Evolutionary conservation across 2,329 filamentous ascomycete species (phyloP).

Genomic region (Blumeria graminis): DNA sequence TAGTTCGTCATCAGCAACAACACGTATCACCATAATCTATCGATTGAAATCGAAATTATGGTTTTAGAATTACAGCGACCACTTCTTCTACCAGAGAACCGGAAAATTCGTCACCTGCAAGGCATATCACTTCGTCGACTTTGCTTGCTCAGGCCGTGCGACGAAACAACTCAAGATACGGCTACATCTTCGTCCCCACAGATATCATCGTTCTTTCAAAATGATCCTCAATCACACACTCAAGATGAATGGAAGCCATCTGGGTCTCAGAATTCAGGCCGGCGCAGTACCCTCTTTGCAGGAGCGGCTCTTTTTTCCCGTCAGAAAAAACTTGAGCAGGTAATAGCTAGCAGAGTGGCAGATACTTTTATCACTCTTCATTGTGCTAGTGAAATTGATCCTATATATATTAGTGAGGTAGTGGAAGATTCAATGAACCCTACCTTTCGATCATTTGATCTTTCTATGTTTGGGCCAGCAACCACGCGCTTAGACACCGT

Average conservation of each 20-base stretch:
- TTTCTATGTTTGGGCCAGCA: conserved; percentile 34
- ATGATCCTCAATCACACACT: conserved; percentile 26
- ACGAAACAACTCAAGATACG: conserved; percentile 53
- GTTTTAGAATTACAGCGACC: conserved; percentile 17
- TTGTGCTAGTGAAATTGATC: conserved; percentile 36
- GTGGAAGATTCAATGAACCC: conserved; percentile 70
- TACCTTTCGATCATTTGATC: conserved; percentile 65
- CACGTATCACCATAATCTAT: too few species aligned
- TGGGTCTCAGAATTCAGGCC: conserved; percentile 20
- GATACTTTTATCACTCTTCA: conserved; percentile 80
- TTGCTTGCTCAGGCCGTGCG: conserved; percentile 32
- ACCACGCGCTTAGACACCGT: conserved; percentile 42
- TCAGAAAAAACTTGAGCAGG: conserved; percentile 53
- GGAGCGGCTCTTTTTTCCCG: conserved; percentile 31
- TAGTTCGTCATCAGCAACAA: too few species aligned
- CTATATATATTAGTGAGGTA: conserved; percentile 77
- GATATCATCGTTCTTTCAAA: conserved; percentile 20
- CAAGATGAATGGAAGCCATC: conserved; percentile 30
- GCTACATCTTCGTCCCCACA: conserved; percentile 43
- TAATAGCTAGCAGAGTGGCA: conserved; percentile 48
- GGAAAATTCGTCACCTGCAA: conserved; percentile 66
- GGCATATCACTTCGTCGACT: conserved; percentile 75
- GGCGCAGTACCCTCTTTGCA: conserved; percentile 38
- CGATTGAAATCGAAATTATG: conserved; percentile 7
- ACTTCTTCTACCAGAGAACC: conserved; percentile 46